Evolutionary conservation across 106 monocot species (phyloP), one percentile per base, ranked within the genome.

Genomic region (Platanthera zijinensis): DNA sequence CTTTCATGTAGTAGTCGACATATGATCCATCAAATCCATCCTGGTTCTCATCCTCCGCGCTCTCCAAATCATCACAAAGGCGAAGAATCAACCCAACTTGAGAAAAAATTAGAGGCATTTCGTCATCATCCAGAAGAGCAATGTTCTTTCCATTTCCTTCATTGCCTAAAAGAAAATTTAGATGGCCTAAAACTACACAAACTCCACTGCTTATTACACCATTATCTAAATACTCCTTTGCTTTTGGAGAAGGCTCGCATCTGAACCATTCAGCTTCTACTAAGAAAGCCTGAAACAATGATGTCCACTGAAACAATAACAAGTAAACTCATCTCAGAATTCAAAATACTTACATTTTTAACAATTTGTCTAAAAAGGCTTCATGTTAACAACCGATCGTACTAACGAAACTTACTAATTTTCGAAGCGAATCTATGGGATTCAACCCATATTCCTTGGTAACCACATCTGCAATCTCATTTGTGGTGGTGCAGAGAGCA

Each of bases 1-100:
- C 86, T 50, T 82, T 86, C 75, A 79, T 52, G 70, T 77, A 89
- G 62, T 57, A 81, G 15, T 89, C 84, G 48, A 84, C 22, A 51
- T 86, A 86, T 15, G 89, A 89, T 10, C 89, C 89, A 74, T 89
- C 89, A 76, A 79, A 89, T 32, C 89, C 89, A 13, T 82, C 71
- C 57, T 89, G 86, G 4, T 82, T 77, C 51, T 89, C 86, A 73
- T 89, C 85, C 89, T 89, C 75, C 8, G 86, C 89, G 86, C 82
- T 84, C 59, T 84, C 84, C 19, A 89, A 69, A 75, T 89, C 89
- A 75, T 89, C 89, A 79, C 82, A 84, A 75, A 89, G 89, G 3
- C 89, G 64, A 61, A 89, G 81, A 74, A 86, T 89, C 50, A 25
- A 82, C 39, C 84, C 86, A 12, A 32, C 78, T 78, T 17, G 84